A percentile compares a stretch with the other conserved stretches of the same genome.
These are phyloP conservation scores for Nadsonia commutata DNA, from an alignment of 1,139 yeast species.

Conservation along the genomic window DNA sequence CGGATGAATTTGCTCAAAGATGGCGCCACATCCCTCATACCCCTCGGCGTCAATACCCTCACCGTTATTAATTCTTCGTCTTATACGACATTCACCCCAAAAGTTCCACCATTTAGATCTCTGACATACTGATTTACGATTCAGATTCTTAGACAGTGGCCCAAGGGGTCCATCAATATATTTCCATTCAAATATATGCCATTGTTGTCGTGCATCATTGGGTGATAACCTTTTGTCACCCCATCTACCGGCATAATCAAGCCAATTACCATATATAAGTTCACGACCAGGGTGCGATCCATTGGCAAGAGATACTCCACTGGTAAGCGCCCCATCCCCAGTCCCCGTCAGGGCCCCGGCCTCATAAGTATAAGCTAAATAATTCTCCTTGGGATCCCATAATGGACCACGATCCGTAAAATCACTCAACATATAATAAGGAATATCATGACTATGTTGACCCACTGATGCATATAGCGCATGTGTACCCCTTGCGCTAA, in stretches of 20 bases:
- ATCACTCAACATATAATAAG: conserved; percentile 79
- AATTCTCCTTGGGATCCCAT: conserved; percentile 85
- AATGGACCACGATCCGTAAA: conserved; percentile 89
- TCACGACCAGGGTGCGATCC: conserved; percentile 37
- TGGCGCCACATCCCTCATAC: conserved; percentile 19
- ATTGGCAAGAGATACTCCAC: conserved; percentile 18
- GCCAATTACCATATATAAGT: conserved; percentile 58
- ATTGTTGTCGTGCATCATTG: conserved; percentile 61
- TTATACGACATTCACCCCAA: conserved; percentile 60
- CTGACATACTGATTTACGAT: conserved; percentile 62
- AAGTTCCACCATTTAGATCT: conserved; percentile 74
- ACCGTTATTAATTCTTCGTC: conserved; percentile 65
- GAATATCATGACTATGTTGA: conserved; percentile 89
- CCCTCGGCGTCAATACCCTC: conserved; percentile 83
- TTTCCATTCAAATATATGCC: conserved; percentile 82
- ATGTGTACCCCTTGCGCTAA: conserved; percentile 91
- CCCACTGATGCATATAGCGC: conserved; percentile 96
- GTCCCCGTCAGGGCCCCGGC: conserved; percentile 17
- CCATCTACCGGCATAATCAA: conserved; percentile 73
- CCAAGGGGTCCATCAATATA: conserved; percentile 90
- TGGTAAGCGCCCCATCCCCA: conserved; percentile 1
- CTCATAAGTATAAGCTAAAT: conserved; percentile 52
- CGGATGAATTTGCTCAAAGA: conserved; percentile 19
- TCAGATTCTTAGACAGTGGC: conserved; percentile 64
- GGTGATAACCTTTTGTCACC: conserved; percentile 64